Evolutionary conservation across 2,329 filamentous ascomycete genomes (phyloP), one percentile per base, ranked within the genome.

Genomic region (Ilyonectria mors-panacis): DNA sequence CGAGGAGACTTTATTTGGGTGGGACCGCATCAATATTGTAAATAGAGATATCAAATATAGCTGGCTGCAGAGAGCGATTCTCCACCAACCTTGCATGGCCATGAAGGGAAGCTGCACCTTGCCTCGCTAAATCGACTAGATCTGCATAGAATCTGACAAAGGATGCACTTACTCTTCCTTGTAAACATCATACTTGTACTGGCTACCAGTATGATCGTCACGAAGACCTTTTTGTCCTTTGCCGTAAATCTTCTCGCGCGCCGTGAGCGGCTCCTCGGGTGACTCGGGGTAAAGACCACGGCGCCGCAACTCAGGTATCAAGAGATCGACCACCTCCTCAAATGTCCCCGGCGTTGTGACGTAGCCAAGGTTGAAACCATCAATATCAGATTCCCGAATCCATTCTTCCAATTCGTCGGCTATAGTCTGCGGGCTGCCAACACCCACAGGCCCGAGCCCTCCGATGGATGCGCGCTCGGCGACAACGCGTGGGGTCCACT

Each of bases 121-220:
- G 26, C 26, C 5, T 26, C 26, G 26, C 26, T 26, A 26, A 26
- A 26, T 26, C 15, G 39, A 8, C 15, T 2, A 6, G 15, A 42
- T 42, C 7, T 8, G n/a, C 39, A 8, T 7, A n/a, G 39, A 17
- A n/a, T 7, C 17, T 42, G 17, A 6, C 39, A n/a, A 3, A n/a
- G n/a, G 8, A 7, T n/a, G 39, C 12, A 13, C 17, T 19, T 61
- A 57, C 13, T 89, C 86, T 71, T 91, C 88, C 63, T 85, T 78
- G 70, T 91, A 92, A 2, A 89, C 85, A 71, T 87, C 83, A 70
- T 91, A 92, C 79, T 88, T 90, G 75, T 91, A 92, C 68, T 72
- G 77, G 56, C 84, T 87, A 1, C 89, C 90, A 0, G 81, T 74
- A 76, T 92, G 90, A 76, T 92, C 90, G 68, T 81, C 81, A 42